phyloP scores from a whole-genome alignment of 2,329 filamentous ascomycete genomes.

The Fusarium veterinarium region DNA sequence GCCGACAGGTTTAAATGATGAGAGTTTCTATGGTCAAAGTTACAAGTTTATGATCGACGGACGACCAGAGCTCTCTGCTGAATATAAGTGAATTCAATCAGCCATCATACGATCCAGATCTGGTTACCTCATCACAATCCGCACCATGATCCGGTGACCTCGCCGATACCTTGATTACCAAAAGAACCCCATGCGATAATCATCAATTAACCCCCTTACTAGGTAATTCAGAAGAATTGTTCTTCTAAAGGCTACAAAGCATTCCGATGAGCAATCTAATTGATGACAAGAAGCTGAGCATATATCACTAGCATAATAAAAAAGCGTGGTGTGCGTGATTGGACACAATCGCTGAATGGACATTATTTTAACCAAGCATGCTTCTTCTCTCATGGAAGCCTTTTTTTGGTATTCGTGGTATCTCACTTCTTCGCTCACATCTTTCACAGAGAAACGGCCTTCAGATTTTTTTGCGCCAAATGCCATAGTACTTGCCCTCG shows the following conservation, averaged over 20 bases:
- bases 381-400: conserved; percentile 37
- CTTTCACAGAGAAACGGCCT: conserved; percentile 45
- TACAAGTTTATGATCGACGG: not conserved
- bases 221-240: not conserved
- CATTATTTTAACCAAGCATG: conserved; percentile 41
- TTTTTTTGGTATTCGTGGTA: conserved; percentile 41
- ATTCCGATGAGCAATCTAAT: not conserved
- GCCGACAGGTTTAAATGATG: not conserved
- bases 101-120: conserved; percentile 27
- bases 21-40: conserved; percentile 3
- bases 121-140: conserved; percentile 1
- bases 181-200: not conserved
- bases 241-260: not conserved
- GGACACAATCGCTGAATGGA: conserved; percentile 19
- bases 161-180: not conserved
- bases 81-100: not conserved
- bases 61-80: not conserved
- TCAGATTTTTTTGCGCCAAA: conserved; percentile 59
- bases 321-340: not conserved
- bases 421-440: conserved; percentile 45
- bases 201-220: not conserved
- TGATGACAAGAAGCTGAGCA: not conserved
- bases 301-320: not conserved
- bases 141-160: conserved; percentile 16
- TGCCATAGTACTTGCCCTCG: conserved; percentile 61